These are phyloP conservation scores for Suillus subluteus DNA, from an alignment of 768 basidiomycete species.

Conservation along the genomic window DNA sequence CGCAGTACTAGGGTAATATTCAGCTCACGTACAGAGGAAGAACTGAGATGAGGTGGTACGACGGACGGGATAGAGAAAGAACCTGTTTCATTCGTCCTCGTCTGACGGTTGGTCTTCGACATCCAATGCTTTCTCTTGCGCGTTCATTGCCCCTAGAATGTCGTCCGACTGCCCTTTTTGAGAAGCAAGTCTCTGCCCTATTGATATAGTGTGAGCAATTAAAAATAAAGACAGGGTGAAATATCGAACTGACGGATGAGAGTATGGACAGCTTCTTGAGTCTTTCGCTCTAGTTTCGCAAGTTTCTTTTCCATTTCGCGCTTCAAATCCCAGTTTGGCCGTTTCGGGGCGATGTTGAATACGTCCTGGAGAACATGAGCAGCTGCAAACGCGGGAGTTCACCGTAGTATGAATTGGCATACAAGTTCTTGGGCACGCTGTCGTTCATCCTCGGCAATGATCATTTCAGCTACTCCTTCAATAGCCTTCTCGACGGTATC, in stretches of 20 bases:
- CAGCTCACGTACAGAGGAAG: background rate
- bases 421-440: constrained; percentile 88
- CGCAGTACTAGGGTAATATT: background rate
- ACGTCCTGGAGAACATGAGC: constrained; percentile 62
- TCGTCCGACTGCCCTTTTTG: constrained; percentile 83
- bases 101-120: constrained; percentile 57
- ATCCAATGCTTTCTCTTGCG: constrained; percentile 63
- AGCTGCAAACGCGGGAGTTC: constrained; percentile 5
- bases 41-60: background rate
- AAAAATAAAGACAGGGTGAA: constrained; percentile 11
- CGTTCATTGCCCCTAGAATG: constrained; percentile 81
- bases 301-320: constrained; percentile 91
- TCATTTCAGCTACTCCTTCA: constrained; percentile 79
- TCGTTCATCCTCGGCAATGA: constrained; percentile 86
- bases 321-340: constrained; percentile 96
- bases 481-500: constrained; percentile 91
- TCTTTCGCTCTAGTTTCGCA: constrained; percentile 86
- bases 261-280: constrained; percentile 89
- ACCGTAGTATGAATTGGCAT: constrained; percentile 29
- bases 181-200: constrained; percentile 78
- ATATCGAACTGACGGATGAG: constrained; percentile 75
- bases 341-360: constrained; percentile 97
- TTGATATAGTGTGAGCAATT: constrained; percentile 9
- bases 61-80: background rate
- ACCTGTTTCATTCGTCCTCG: constrained; percentile 56